Evolutionary conservation across 2,329 filamentous ascomycete species (phyloP).

Genomic region (Colletotrichum sp.): DNA sequence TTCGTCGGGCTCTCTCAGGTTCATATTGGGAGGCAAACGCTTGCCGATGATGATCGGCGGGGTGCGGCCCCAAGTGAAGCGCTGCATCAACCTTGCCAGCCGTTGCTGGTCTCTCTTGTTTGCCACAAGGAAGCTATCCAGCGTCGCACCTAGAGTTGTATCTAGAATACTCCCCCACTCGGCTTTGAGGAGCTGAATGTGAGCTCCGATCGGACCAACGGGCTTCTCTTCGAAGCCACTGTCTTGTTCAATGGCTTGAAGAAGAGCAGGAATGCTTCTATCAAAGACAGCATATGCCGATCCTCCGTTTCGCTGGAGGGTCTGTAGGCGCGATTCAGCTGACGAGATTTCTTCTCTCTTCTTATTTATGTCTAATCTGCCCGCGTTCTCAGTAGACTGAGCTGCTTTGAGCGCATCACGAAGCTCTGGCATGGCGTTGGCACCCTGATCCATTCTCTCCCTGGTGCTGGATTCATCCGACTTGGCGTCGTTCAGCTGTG

Average conservation of each 20-base stretch:
- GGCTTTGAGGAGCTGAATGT: conserved; percentile 78
- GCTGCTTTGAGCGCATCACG: not conserved
- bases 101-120: conserved; percentile 77
- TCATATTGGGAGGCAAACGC: conserved; percentile 59
- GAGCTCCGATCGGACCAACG: conserved; percentile 81
- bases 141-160: conserved; percentile 68
- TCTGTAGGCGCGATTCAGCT: conserved; percentile 7
- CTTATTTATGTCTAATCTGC: not conserved
- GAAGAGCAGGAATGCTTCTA: conserved; percentile 63
- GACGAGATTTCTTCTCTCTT: conserved; percentile 24
- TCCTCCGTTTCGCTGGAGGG: conserved; percentile 34
- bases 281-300: conserved; percentile 70
- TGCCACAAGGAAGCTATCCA: conserved; percentile 83
- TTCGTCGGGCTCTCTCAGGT: conserved; percentile 74
- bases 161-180: conserved; percentile 87
- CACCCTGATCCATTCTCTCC: not conserved
- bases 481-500: conserved; percentile 24
- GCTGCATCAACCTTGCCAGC: conserved; percentile 69
- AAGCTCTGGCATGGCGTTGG: not conserved
- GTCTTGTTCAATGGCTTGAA: conserved; percentile 74
- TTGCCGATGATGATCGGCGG: conserved; percentile 70
- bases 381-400: not conserved
- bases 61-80: conserved; percentile 45
- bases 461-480: conserved; percentile 22
- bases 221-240: conserved; percentile 72